Conservation (phyloP, 2,329 filamentous ascomycete species). For the Sporothrix globosa region DNA sequence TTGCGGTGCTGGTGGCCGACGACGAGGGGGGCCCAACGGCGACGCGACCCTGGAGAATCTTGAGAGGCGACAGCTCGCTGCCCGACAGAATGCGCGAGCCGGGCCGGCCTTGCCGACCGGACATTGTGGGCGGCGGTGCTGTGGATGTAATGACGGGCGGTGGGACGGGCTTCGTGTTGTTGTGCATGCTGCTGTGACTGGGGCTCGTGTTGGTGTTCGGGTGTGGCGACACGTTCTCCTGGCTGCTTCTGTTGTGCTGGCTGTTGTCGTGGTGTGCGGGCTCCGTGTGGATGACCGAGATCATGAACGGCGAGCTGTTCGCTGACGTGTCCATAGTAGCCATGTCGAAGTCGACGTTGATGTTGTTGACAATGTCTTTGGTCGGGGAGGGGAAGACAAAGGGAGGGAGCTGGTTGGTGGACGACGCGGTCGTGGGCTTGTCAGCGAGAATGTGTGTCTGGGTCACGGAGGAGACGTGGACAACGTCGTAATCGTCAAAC, state of each 20-base stretch:
- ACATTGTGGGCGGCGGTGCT: slow-evolving; percentile 46
- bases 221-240: slow-evolving; percentile 51
- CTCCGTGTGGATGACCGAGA: slow-evolving; percentile 36
- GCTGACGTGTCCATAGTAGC: slow-evolving; percentile 34
- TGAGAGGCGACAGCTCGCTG: slow-evolving; percentile 60
- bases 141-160: slow-evolving; percentile 19
- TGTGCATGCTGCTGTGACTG: neutral
- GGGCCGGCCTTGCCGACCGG: slow-evolving; percentile 31
- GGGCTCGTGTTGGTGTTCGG: slow-evolving; percentile 31
- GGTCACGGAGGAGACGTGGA: slow-evolving; percentile 36
- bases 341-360: neutral
- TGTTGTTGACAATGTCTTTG: slow-evolving; percentile 28
- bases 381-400: slow-evolving; percentile 28
- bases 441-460: slow-evolving; percentile 15
- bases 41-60: slow-evolving; percentile 51
- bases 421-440: slow-evolving; percentile 4
- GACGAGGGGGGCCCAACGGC: slow-evolving; percentile 14
- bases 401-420: neutral
- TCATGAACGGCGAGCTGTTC: slow-evolving; percentile 43
- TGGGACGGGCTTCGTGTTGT: slow-evolving; percentile 7
- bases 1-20: slow-evolving; percentile 36
- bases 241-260: slow-evolving; percentile 35
- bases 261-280: slow-evolving; percentile 22
- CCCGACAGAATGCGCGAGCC: slow-evolving; percentile 60
- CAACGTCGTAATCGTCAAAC: slow-evolving; percentile 44